A percentile compares a stretch with the other conserved stretches of the same genome.
These are phyloP conservation scores for Phytophthora meadii DNA, from an alignment of 352 stramenopile species.

Conservation along the genomic window DNA sequence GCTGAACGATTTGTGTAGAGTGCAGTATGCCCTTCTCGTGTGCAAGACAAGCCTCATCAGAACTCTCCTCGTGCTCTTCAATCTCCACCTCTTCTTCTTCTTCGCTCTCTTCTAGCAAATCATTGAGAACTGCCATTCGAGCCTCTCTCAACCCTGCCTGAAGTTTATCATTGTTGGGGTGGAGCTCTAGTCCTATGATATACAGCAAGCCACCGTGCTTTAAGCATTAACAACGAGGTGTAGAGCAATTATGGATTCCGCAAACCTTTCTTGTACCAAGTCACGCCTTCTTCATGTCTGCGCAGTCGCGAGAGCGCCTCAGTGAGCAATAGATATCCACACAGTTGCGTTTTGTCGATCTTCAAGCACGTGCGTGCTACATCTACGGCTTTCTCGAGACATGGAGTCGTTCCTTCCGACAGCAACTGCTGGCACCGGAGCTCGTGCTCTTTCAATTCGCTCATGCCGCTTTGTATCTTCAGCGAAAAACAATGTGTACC, in stretches of 20 bases:
- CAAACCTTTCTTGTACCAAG: conserved; percentile 60
- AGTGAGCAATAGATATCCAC: conserved; percentile 47
- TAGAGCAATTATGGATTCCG: not conserved
- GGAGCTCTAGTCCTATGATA: conserved; percentile 47
- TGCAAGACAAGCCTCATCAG: not conserved
- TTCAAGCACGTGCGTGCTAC: conserved; percentile 38
- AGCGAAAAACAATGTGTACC: not conserved
- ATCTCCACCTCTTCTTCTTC: conserved; percentile 34
- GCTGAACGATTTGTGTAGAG: conserved; percentile 32
- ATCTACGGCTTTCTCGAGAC: conserved; percentile 39
- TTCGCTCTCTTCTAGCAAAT: conserved; percentile 45
- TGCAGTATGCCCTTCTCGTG: conserved; percentile 1
- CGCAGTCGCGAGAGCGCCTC: conserved; percentile 40
- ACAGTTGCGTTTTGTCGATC: conserved; percentile 22
- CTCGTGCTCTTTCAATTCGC: conserved; percentile 3
- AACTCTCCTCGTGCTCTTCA: conserved; percentile 3
- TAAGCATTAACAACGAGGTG: not conserved
- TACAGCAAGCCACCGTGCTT: not conserved
- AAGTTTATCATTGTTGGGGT: conserved; percentile 51
- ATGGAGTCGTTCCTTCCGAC: conserved; percentile 17
- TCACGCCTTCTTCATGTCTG: conserved; percentile 48
- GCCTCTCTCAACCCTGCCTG: conserved; percentile 51
- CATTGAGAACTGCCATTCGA: conserved; percentile 62
- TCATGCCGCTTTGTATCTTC: not conserved
- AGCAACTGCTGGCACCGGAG: conserved; percentile 42